These are phyloP conservation scores for Lactarius indigo DNA, from an alignment of 768 basidiomycete species.

Conservation along the genomic window DNA sequence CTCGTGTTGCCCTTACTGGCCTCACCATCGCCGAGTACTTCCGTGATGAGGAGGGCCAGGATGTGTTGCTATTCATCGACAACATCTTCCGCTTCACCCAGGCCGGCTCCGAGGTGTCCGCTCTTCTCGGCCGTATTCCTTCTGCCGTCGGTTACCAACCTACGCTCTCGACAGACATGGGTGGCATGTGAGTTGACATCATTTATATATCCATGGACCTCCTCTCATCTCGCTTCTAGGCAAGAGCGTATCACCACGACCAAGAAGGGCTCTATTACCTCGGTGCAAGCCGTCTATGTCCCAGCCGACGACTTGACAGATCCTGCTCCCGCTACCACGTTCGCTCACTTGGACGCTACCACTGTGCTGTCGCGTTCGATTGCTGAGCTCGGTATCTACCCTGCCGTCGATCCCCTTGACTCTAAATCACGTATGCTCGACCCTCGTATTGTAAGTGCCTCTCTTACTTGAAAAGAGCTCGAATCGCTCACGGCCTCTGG, in stretches of 20 bases:
- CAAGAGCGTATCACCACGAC: constrained; percentile 99
- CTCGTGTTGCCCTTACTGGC: constrained; percentile 99
- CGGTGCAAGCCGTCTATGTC: constrained; percentile 99
- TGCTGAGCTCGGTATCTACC: constrained; percentile 98
- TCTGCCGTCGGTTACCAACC: constrained; percentile 99
- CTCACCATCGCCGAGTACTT: constrained; percentile 99
- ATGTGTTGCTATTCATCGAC: constrained; percentile 99
- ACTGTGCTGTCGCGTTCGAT: constrained; percentile 99
- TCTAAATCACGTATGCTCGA: constrained; percentile 99
- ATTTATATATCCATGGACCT: constrained; percentile 14
- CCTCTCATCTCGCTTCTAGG: constrained; percentile 39
- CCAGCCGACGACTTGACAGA: constrained; percentile 99
- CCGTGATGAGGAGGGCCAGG: constrained; percentile 99
- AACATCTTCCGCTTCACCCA: constrained; percentile 99
- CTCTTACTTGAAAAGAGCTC: neutral
- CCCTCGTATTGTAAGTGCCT: constrained; percentile 84
- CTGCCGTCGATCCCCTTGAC: constrained; percentile 98
- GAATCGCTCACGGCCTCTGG: neutral
- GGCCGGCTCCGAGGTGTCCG: constrained; percentile 99
- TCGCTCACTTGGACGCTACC: constrained; percentile 99
- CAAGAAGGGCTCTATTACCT: constrained; percentile 99
- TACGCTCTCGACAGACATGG: constrained; percentile 99
- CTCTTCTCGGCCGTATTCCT: constrained; percentile 98
- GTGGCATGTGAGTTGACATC: constrained; percentile 80
- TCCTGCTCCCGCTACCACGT: constrained; percentile 98